Evolutionary conservation across 495 filamentous ascomycete genomes (phyloP), one percentile per base, ranked within the genome.

Genomic region (Aspergillus olivimuriae): DNA sequence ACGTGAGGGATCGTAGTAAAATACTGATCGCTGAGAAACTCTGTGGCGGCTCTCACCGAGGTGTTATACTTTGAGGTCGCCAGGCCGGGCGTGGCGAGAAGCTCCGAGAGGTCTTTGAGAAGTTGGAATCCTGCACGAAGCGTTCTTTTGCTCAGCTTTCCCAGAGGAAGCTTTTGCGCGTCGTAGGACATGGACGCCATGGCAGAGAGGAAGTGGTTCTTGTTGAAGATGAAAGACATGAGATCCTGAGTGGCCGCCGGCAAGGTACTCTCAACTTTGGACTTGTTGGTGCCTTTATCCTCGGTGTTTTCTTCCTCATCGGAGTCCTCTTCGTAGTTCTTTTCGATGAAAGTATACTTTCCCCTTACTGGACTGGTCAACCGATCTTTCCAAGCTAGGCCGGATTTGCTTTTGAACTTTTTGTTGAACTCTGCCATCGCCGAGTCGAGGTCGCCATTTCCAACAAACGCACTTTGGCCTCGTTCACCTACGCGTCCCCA

Each of bases 181-280:
- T 94, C 84, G 54, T 92, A 94, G 9, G 82, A 82, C 56, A 92
- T 69, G 2, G 75, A 71, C 1, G 68, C 61, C 78, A 94, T 80
- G 3, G 78, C 70, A 3, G 69, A 66, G n/a, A 72, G 57, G 59
- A 88, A 83, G 51, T 81, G 76, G 30, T 81, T 53, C 41, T 76
- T 67, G 52, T 92, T 90, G 73, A 95, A 95, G 46, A 95, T 91
- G 43, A 94, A 75, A 24, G 76, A 54, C 72, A 94, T 82, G 11
- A 95, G 66, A 4, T 73, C 58, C 47, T 89, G 83, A 4, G 85
- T 58, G 0, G 76, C 70, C 10, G 65, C 64, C 0, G 73, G 48
- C 5, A 94, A 63, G n/a, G 68, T 72, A 43, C 76, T 83, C 46
- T 79, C 63, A 0, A 57, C 45, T 10, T 63, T 56, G 1, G 56